Percentiles rank a stretch among this genome's conserved stretches.
phyloP scores from a whole-genome alignment of 108 stramenopile genomes.

The Fistulifera pelliculosa region DNA sequence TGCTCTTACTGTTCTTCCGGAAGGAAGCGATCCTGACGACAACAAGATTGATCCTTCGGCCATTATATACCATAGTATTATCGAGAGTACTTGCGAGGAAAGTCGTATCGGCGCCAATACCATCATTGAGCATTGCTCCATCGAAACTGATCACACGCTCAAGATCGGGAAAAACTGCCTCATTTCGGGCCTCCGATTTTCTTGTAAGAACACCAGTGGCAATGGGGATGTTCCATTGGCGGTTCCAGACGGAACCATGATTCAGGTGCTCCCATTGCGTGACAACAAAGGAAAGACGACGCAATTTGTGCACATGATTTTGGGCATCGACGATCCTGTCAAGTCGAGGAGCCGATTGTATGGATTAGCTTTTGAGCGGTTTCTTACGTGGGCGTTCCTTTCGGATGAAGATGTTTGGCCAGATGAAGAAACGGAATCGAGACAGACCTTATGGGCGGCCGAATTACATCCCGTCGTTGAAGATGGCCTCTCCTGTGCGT shows the following conservation, averaged over 20 bases:
- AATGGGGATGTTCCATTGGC: conserved; percentile 13
- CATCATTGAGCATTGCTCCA: conserved; percentile 22
- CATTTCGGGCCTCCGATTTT: conserved; percentile 33
- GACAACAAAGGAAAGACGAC: not conserved
- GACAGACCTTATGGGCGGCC: conserved; percentile 58
- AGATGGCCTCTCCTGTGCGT: conserved; percentile 31
- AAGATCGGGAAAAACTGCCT: conserved; percentile 38
- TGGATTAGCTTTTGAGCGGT: conserved; percentile 32
- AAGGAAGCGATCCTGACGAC: too few relatives aligned
- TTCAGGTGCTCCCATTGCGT: conserved; percentile 41
- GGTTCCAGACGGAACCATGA: conserved; percentile 33
- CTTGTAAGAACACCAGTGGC: not conserved
- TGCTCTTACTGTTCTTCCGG: not conserved
- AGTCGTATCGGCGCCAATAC: conserved; percentile 1
- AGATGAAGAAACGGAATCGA: conserved; percentile 14
- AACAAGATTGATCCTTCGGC: not conserved
- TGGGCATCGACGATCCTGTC: conserved; percentile 55
- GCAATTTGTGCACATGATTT: conserved; percentile 41
- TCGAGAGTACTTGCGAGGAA: not conserved
- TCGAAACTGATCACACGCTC: conserved; percentile 8
- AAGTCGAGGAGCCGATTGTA: conserved; percentile 37
- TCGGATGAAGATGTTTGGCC: conserved; percentile 36
- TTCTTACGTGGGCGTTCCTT: conserved; percentile 30
- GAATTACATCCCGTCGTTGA: conserved; percentile 41
- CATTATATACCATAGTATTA: not conserved